Base-by-base conservation (phyloP, 164 flowering plant genomes). In the Magnolia kwangsiensis region DNA sequence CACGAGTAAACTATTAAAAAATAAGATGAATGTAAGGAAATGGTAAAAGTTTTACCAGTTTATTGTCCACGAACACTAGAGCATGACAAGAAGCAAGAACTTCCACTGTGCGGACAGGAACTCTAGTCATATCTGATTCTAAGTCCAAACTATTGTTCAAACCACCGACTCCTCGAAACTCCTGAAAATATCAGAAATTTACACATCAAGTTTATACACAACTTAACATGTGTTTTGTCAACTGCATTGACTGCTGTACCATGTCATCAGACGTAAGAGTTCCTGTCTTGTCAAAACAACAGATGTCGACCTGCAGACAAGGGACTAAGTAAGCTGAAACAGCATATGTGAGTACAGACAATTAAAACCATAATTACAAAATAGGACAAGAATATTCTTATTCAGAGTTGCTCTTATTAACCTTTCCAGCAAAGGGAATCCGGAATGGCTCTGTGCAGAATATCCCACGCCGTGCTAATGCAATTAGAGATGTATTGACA, bases 341-440 rank as follows among this genome's bases (percentile, higher is more conserved):
- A 37, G 71, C 50, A 29, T 29, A 29, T 14, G n/a, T 4, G n/a
- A 31, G 68, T 23, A 65, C 3, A 20, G 68, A 29, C 11, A 14
- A 68, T 68, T 14, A 55, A 19, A 29, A 72, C 20, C 21, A 59
- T 23, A 24, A 59, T 59, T 29, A 24, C 29, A n/a, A 72, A 59
- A 72, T 29, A 19, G 23, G 49, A 72, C 18, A 16, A 58, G n/a
- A 69, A 27, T 2, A 23, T 21, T n/a, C 27, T 50, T 70, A 18
- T 13, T 29, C 16, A 29, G 10, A 72, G 24, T 64, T 58, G 23
- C 61, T 55, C 45, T 27, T 16, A 31, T 45, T 21, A 16, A 92
- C 99, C 97, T 96, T 96, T 73, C 99, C 99, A 79, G 99, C 99
- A 88, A 96, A 96, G 19, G 99, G 99, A 75, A 96, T 96, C 31